Evolutionary conservation across 2,329 filamentous ascomycete species (phyloP).

Genomic region (Penicillium sclerotiorum): DNA sequence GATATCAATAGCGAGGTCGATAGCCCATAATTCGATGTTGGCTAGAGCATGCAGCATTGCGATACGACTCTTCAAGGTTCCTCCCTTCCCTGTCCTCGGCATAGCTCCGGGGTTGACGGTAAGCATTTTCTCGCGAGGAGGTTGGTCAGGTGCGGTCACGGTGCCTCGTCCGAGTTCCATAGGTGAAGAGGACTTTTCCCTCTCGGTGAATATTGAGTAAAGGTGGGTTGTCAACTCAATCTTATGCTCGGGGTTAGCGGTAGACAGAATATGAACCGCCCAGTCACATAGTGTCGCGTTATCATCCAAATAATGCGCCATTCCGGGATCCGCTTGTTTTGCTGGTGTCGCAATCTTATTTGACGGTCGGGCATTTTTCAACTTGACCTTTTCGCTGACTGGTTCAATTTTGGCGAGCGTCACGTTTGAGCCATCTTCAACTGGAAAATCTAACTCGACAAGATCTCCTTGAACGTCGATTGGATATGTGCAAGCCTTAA

Average conservation of each 20-base stretch:
- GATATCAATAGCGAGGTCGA: conserved; percentile 53
- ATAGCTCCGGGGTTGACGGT: conserved; percentile 45
- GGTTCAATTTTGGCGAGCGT: conserved; percentile 40
- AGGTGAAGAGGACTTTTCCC: conserved; percentile 42
- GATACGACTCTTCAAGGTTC: conserved; percentile 48
- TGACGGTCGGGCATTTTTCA: conserved; percentile 39
- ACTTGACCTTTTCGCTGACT: conserved; percentile 50
- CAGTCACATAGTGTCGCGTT: conserved; percentile 51
- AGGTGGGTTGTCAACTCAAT: conserved; percentile 51
- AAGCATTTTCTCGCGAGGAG: conserved; percentile 45
- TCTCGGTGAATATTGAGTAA: conserved; percentile 45
- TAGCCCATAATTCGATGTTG: conserved; percentile 54
- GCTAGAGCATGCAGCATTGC: conserved; percentile 53
- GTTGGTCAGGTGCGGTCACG: conserved; percentile 41
- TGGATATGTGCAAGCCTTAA: conserved; percentile 52
- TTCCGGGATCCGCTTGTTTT: conserved; percentile 11
- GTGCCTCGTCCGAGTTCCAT: conserved; percentile 47
- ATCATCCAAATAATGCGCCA: conserved; percentile 40
- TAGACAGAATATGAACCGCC: conserved; percentile 51
- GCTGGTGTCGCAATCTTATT: conserved; percentile 13
- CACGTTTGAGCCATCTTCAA: conserved; percentile 28
- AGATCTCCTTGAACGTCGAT: conserved; percentile 40
- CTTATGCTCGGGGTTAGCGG: conserved; percentile 50
- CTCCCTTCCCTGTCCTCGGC: conserved; percentile 46
- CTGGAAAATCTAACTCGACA: conserved; percentile 39